phyloP scores from a whole-genome alignment of 108 stramenopile species.

The Cylindrotheca fusiformis region DNA sequence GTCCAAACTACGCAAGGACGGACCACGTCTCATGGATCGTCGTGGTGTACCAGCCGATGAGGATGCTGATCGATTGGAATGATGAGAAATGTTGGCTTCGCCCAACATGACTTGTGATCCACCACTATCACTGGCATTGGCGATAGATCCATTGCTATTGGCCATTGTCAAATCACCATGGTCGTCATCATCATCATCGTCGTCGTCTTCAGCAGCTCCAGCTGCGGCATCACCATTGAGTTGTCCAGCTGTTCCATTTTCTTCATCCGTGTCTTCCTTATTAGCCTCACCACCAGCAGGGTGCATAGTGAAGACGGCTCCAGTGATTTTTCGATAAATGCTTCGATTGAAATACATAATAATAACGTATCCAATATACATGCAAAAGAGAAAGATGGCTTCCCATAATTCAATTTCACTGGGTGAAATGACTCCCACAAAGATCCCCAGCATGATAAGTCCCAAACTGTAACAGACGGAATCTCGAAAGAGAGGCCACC shows the following conservation, averaged over 20 bases:
- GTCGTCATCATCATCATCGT: constrained; percentile 2
- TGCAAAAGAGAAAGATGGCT: constrained; percentile 61
- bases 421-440: constrained; percentile 42
- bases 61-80: constrained; percentile 13
- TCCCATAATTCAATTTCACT: constrained; percentile 69
- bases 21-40: background rate
- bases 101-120: background rate
- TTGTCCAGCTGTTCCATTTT: background rate
- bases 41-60: background rate
- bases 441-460: constrained; percentile 50
- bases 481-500: constrained; percentile 86
- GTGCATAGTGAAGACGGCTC: constrained; percentile 30
- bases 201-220: background rate
- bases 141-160: constrained; percentile 7
- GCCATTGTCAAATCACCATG: background rate
- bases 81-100: constrained; percentile 1
- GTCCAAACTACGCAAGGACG: background rate
- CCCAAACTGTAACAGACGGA: constrained; percentile 62
- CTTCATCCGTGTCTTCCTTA: constrained; percentile 30
- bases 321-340: constrained; percentile 51
- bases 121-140: constrained; percentile 8
- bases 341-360: constrained; percentile 69
- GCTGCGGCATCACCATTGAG: constrained; percentile 1
- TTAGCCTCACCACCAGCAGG: constrained; percentile 7
- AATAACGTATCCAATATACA: constrained; percentile 77